Conservation (phyloP, 305 asterid species). For the Withania somnifera region DNA sequence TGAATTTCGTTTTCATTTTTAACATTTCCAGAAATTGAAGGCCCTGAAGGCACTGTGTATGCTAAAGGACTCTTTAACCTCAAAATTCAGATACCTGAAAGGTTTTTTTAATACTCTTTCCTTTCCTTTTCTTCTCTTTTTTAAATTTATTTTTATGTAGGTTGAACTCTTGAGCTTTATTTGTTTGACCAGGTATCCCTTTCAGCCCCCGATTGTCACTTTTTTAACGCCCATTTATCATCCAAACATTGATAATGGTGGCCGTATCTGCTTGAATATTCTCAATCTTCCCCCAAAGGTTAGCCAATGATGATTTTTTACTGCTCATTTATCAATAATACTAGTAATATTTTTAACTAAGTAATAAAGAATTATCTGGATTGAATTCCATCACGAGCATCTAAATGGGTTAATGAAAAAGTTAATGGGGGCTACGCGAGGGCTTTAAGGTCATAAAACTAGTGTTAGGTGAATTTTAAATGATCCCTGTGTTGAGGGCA, state of each 20-base stretch:
- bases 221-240: slow-evolving; percentile 70
- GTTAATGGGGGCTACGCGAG: background rate
- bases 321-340: background rate
- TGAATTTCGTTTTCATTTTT: background rate
- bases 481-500: background rate
- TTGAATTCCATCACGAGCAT: background rate
- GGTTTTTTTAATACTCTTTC: slow-evolving; percentile 21
- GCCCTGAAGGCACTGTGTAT: slow-evolving; percentile 71
- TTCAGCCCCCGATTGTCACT: slow-evolving; percentile 81
- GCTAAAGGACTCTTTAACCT: slow-evolving; percentile 57
- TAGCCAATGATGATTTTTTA: background rate
- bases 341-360: background rate
- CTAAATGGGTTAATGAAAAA: background rate
- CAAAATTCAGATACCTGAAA: slow-evolving; percentile 65
- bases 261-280: slow-evolving; percentile 88
- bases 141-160: background rate
- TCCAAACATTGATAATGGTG: slow-evolving; percentile 79
- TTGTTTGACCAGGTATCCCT: slow-evolving; percentile 48
- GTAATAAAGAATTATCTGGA: background rate
- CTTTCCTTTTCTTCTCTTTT: background rate
- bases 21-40: slow-evolving; percentile 40
- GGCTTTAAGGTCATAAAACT: background rate
- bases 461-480: background rate
- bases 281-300: slow-evolving; percentile 95
- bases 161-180: slow-evolving; percentile 1